Evolutionary conservation across 306 rosid genomes (phyloP).

Genomic region (Prunus kanzakura): DNA sequence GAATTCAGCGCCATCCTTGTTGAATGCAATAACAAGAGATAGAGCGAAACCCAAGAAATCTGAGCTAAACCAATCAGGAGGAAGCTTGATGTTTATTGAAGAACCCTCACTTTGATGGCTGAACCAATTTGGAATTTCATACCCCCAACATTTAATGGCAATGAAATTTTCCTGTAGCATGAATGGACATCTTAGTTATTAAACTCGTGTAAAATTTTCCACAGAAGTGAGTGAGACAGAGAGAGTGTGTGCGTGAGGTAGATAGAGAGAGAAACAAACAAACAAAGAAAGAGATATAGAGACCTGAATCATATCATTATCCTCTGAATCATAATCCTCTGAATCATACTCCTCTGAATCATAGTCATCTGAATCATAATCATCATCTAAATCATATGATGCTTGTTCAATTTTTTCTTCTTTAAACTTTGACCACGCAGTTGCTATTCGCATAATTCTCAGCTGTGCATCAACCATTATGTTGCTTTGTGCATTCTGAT

Average conservation of each 20-base stretch:
- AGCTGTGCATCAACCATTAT: conserved; percentile 6
- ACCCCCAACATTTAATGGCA: neutral
- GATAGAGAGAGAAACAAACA: neutral
- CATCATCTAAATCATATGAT: too few relatives aligned
- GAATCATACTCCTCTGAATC: neutral
- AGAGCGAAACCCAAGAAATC: conserved; percentile 25
- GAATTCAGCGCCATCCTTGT: neutral
- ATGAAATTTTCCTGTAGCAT: neutral
- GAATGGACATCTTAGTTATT: neutral
- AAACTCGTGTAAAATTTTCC: neutral
- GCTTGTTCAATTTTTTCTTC: too few relatives aligned
- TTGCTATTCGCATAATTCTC: neutral
- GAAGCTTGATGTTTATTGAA: neutral
- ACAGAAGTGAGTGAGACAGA: neutral
- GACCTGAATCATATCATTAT: neutral
- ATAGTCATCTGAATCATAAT: too few relatives aligned
- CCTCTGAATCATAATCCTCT: too few relatives aligned
- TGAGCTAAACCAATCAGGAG: neutral
- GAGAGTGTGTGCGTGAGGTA: too few relatives aligned
- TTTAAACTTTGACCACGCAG: neutral
- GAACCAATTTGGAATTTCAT: conserved; percentile 22
- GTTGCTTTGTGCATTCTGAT: neutral
- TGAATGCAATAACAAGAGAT: neutral
- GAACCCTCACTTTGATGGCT: conserved; percentile 6
- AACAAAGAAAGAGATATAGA: neutral